Evolutionary conservation across 805 yeast species (phyloP), one percentile per base, ranked within the genome.

Genomic region (Yueomyces sinensis): DNA sequence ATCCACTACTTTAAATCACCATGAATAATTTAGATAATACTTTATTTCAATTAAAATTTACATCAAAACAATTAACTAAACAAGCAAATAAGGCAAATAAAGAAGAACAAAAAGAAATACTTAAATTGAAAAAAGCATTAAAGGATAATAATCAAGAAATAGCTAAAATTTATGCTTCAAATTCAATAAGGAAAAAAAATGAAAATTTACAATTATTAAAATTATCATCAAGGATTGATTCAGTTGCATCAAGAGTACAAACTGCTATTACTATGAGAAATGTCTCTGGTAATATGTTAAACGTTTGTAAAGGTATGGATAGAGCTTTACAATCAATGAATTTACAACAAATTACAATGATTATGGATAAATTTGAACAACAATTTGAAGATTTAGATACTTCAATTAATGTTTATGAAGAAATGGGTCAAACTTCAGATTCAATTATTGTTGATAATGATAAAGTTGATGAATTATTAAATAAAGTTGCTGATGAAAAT

Each of bases 181-280:
- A 87, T 58, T 95, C 97, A 27, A 84, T 93, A 30, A 70, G 99
- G 33, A 91, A 91, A 57, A 69, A 81, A 31, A 82, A 81, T 47
- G 99, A 91, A 56, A 65, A 89, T 41, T 65, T 89, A 35, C 89
- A 81, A 51, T 59, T 91, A 36, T 62, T 91, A 35, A 68, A 89
- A 44, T 63, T 91, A 38, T 80, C 95, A 0, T 82, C 95, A 0
- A 62, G 96, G 38, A 82, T 91, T 16, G 99, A 91, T 59, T 89
- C 97, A 0, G 98, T 91, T 17, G 94, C 97, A 0, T 79, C 93
- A 4, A 63, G 98, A 39, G 94, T 91, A 2, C 96, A 89, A 49
- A 91, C 99, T 0, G 98, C 98, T 0, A 96, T 91, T 5, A 89
- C 97, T 0, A 91, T 91, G 99, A 70, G 95, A 44, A 75, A 82